Conservation (phyloP, 768 basidiomycete species). For the Panaeolus papilionaceus region DNA sequence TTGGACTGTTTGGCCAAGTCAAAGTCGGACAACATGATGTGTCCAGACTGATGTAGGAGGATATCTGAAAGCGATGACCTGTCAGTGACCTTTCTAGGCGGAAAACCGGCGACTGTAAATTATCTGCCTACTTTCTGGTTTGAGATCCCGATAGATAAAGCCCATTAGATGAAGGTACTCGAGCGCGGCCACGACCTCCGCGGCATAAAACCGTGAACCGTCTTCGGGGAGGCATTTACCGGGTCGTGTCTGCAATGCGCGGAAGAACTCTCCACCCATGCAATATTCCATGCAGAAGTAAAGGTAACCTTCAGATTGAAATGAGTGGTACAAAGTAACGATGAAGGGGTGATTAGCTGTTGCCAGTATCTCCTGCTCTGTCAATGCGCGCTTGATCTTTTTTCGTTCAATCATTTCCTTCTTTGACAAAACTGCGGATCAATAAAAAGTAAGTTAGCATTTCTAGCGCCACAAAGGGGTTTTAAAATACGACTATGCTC, state of each 20-base stretch:
- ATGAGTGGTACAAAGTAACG: slow-evolving; percentile 98
- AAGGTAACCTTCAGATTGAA: slow-evolving; percentile 97
- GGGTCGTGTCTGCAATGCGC: slow-evolving; percentile 93
- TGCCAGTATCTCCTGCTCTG: slow-evolving; percentile 98
- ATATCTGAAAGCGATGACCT: slow-evolving; percentile 69
- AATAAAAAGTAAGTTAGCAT: slow-evolving; percentile 39
- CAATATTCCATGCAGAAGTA: slow-evolving; percentile 99
- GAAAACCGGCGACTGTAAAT: slow-evolving; percentile 16
- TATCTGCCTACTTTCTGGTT: slow-evolving; percentile 91
- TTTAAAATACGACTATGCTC: slow-evolving; percentile 24
- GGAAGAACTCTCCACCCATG: slow-evolving; percentile 99
- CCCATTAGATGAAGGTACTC: slow-evolving; percentile 99
- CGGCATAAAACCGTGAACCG: slow-evolving; percentile 96
- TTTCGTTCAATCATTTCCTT: slow-evolving; percentile 99
- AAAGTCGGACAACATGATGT: slow-evolving; percentile 99
- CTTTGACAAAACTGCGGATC: slow-evolving; percentile 87
- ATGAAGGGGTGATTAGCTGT: slow-evolving; percentile 99
- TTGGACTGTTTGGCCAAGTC: slow-evolving; percentile 96
- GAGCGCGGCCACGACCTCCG: slow-evolving; percentile 96
- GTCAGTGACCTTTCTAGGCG: slow-evolving; percentile 19
- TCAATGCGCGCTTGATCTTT: slow-evolving; percentile 98
- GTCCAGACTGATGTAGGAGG: slow-evolving; percentile 94
- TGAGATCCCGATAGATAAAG: slow-evolving; percentile 98
- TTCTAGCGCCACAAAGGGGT: slow-evolving; percentile 38
- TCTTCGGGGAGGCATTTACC: slow-evolving; percentile 98